Base-by-base conservation (phyloP, 2,329 filamentous ascomycete genomes). In the Chrysoporthe austroafricana region DNA sequence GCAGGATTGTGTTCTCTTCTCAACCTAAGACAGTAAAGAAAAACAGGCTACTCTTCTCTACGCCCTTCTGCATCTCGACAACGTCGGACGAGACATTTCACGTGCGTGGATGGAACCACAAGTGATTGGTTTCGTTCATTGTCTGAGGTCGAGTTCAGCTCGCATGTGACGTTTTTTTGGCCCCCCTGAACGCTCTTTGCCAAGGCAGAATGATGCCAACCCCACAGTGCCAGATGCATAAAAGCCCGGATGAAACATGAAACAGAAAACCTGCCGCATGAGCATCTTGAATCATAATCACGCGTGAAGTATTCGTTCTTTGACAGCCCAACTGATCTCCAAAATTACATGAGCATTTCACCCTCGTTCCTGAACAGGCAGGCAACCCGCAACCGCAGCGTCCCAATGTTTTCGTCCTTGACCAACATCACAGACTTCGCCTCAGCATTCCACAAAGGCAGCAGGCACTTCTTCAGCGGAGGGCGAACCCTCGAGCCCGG, bases 371-470 rank as follows among this genome's bases (percentile, higher is more conserved):
- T 26, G 4, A 5, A 34, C 13, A 3, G 3, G 6, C 50, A 54
- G 21, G 3, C 5, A 18, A 16, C 39, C 39, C 11, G 11, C 57
- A 48, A 34, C 21, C 13, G 16, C 13, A n/a, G 11, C 43, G 54
- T 57, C 46, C 61, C 44, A 43, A 61, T 61, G 59, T 61, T 46
- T 16, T 32, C 26, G 5, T 56, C 50, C 34, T 43, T 56, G 13
- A 34, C 36, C 62, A 63, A 63, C 62, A 56, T 63, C 62, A 56
- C 62, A 54, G 62, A 63, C 39, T 63, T 63, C 16, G 62, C 62
- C 62, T 63, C 62, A 3, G 62, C 62, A 50, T 42, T 63, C 50
- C 36, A 34, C 62, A 63, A 63, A 44, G 50, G 50, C 62, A 63
- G 50, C 50, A 63, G 48, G 52, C 50, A 63, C n/a, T 63, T 56